phyloP scores from a whole-genome alignment of 305 asterid genomes.

The Fraxinus floribunda region DNA sequence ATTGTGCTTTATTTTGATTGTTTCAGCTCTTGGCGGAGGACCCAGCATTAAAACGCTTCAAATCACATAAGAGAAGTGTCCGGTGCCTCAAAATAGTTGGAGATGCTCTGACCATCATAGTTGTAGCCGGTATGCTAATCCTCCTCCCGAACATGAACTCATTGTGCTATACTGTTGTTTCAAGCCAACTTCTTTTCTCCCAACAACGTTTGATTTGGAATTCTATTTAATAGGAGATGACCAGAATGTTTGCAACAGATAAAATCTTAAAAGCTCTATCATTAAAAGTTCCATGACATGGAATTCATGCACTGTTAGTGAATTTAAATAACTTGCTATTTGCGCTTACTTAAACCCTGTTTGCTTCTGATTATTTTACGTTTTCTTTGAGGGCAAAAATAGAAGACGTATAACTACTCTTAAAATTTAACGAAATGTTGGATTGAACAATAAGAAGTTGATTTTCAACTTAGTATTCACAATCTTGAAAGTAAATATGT shows the following conservation, averaged over 20 bases:
- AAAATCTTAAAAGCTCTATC: background rate
- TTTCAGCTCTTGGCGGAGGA: slow-evolving; percentile 72
- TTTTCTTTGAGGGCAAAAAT: background rate
- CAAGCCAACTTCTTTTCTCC: background rate
- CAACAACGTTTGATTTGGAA: background rate
- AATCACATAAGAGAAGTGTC: slow-evolving; percentile 61
- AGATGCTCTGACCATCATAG: slow-evolving; percentile 58
- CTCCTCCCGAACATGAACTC: background rate
- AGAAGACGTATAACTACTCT: background rate
- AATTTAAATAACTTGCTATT: background rate
- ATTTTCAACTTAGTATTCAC: background rate
- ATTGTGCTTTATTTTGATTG: slow-evolving; percentile 14
- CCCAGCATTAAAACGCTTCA: slow-evolving; percentile 59
- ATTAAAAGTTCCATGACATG: background rate
- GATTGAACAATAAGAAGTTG: background rate
- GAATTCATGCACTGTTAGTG: background rate
- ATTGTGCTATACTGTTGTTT: background rate
- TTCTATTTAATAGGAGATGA: background rate
- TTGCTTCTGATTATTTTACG: background rate
- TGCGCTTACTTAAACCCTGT: background rate
- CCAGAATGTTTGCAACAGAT: background rate
- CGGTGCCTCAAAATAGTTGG: slow-evolving; percentile 54
- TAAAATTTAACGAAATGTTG: background rate
- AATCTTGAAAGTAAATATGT: background rate
- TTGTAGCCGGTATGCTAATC: slow-evolving; percentile 63